Percentiles rank a stretch among this genome's conserved stretches.
phyloP scores from a whole-genome alignment of 768 basidiomycete species.

The Baorangia bicolor region DNA sequence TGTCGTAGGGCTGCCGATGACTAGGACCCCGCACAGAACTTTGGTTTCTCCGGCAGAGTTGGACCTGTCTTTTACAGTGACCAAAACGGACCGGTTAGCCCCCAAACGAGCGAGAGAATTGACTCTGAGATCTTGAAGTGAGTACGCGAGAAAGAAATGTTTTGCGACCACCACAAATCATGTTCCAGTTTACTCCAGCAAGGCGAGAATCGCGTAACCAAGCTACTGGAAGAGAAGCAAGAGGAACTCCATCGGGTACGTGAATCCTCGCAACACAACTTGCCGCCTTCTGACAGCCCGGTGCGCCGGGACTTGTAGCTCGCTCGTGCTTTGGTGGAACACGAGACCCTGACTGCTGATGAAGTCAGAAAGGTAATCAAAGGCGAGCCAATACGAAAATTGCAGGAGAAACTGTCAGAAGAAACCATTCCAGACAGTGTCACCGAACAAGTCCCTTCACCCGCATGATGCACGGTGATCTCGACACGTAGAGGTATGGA shows the following conservation, averaged over 20 bases:
- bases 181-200: conserved; percentile 57
- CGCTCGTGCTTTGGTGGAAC: conserved; percentile 88
- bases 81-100: conserved; percentile 66
- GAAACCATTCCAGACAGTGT: conserved; percentile 27
- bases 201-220: conserved; percentile 64
- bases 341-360: conserved; percentile 86
- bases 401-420: conserved; percentile 64
- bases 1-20: not conserved
- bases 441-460: not conserved
- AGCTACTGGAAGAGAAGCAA: conserved; percentile 62
- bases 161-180: too few species aligned
- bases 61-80: conserved; percentile 84
- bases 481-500: not conserved
- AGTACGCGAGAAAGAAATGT: conserved; percentile 28
- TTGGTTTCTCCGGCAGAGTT: conserved; percentile 75
- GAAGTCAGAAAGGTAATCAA: conserved; percentile 86
- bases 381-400: conserved; percentile 74
- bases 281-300: not conserved
- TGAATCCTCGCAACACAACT: conserved; percentile 2
- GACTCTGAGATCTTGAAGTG: conserved; percentile 85
- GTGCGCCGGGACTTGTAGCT: conserved; percentile 51
- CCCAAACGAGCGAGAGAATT: conserved; percentile 77
- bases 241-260: conserved; percentile 75
- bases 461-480: not conserved
- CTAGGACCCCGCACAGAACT: conserved; percentile 44